Base-by-base conservation (phyloP, 1,284 basidiomycete genomes). In the Malassezia yamatoensis region DNA sequence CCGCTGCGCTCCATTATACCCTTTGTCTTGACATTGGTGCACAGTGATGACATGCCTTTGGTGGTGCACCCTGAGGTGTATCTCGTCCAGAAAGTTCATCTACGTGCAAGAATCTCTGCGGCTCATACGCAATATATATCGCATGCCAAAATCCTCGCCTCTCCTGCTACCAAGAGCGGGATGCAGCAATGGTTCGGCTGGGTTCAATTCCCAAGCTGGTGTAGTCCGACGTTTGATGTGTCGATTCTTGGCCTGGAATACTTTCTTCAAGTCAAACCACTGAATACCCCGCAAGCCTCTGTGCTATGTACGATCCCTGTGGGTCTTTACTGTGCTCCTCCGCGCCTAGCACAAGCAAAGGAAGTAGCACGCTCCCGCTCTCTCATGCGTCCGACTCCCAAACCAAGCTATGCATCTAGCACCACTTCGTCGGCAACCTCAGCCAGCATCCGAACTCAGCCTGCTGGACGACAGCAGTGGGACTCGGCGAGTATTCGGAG, bases 161-260 rank as follows among this genome's bases (percentile, higher is more conserved):
- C 49, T 21, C 40, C 51, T 12, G 47, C 51, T 8, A 49, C 24
- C 45, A 51, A 53, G 40, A 29, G 24, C 15, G 55, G 55, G 3
- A 52, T 58, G 55, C 55, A 58, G 35, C 50, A 58, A 24, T 58
- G 55, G 55, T 52, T 58, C 32, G 55, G 50, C 1, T 46, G 35
- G 45, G 29, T 58, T 10, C 55, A 58, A 38, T 58, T 58, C 29
- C 55, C 55, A 2, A 53, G 42, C 36, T 58, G 58, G 37, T 67
- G 63, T 46, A 58, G 60, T 1, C 68, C 68, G 4, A 58, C 46
- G 21, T 70, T 70, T 24, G 65, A 64, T 2, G 46, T 55, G 5
- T 42, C 34, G n/a, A 20, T 58, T 6, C 51, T 67, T 4, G 47
- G 61, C 12, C 54, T 68, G 43, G 64, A 69, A 45, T 70, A 70